Base-by-base conservation (phyloP, 495 filamentous ascomycete genomes). In the Neurospora sp. region DNA sequence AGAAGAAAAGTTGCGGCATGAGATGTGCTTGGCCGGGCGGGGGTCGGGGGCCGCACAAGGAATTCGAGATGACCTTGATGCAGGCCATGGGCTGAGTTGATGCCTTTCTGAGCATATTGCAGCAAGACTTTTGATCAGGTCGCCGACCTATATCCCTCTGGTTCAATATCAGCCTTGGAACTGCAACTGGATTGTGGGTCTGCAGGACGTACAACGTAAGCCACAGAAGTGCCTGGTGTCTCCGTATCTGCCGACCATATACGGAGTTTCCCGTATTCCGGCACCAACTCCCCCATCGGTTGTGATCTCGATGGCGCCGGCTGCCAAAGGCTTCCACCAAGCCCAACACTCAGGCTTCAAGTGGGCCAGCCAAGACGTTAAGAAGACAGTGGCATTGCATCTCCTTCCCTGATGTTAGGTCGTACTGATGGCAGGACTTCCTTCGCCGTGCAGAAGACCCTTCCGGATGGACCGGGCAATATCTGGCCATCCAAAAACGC, bases 41-140 rank as follows among this genome's bases (percentile, higher is more conserved):
- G 34, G 72, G 15, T 19, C 36, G 37, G 39, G 24, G 54, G 54
- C 72, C 45, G 34, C 70, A 72, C 19, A 59, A 15, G 71, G 31
- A 38, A 72, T 59, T 39, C 31, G 31, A 69, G 71, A 13, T 69
- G 45, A 66, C 48, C 39, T 48, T 62, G 42, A 72, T 72, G 71
- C 71, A 59, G 71, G 40, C 71, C 71, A 37, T 10, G 28, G 28
- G 54, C 54, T 66, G 54, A 66, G 28, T 66, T 66, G 28, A 66
- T 66, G 28, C 54, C 54, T 66, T 66, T 66, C 54, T 66, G 28
- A 34, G 54, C 54, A 34, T 34, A 28, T 66, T 66, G 54, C 54
- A 66, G 54, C 54, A 66, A 66, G 13, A 19, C 54, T 66, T 66
- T 34, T 36, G 28, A 66, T 34, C 54, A 62, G 28, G 54, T 66